A percentile compares a stretch with the other conserved stretches of the same genome.
Evolutionary conservation across 345 rosid species (phyloP).

Genomic region (Psidium guajava): DNA sequence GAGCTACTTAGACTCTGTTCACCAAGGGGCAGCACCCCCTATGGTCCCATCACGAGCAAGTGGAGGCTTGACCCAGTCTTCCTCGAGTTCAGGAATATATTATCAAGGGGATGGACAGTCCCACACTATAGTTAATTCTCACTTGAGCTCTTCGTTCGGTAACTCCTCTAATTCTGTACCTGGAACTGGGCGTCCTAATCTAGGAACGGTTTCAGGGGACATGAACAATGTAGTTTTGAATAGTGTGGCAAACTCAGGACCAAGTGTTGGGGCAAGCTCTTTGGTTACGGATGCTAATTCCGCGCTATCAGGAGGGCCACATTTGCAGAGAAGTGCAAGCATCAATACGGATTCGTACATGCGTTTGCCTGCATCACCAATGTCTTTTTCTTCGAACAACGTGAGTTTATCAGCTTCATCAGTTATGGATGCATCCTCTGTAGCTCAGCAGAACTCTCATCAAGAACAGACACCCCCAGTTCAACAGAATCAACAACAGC

Average conservation of each 20-base stretch:
- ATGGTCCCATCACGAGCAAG: constrained; percentile 76
- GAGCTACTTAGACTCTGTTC: constrained; percentile 56
- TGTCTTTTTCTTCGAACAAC: constrained; percentile 93
- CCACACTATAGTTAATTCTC: constrained; percentile 77
- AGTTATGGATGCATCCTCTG: constrained; percentile 72
- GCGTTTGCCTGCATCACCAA: constrained; percentile 92
- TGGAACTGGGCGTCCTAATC: constrained; percentile 58
- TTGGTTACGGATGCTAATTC: constrained; percentile 96
- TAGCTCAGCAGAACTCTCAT: constrained; percentile 54
- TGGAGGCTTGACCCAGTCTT: constrained; percentile 79
- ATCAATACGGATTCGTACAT: constrained; percentile 83
- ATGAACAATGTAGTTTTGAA: constrained; percentile 72
- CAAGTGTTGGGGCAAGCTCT: constrained; percentile 91
- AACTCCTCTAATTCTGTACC: constrained; percentile 69
- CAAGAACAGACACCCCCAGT: constrained; percentile 56
- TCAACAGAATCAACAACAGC: constrained; percentile 47
- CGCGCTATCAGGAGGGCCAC: constrained; percentile 76
- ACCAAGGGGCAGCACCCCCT: constrained; percentile 41
- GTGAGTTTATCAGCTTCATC: constrained; percentile 85
- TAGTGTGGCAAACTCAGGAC: constrained; percentile 81
- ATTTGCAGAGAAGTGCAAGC: constrained; percentile 92
- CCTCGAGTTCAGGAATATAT: constrained; percentile 90
- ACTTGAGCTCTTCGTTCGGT: constrained; percentile 69
- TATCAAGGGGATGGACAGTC: constrained; percentile 95
- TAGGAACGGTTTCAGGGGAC: constrained; percentile 73